Base-by-base conservation (phyloP, 1,284 basidiomycete genomes). In the Phellopilus nigrolimitatus region DNA sequence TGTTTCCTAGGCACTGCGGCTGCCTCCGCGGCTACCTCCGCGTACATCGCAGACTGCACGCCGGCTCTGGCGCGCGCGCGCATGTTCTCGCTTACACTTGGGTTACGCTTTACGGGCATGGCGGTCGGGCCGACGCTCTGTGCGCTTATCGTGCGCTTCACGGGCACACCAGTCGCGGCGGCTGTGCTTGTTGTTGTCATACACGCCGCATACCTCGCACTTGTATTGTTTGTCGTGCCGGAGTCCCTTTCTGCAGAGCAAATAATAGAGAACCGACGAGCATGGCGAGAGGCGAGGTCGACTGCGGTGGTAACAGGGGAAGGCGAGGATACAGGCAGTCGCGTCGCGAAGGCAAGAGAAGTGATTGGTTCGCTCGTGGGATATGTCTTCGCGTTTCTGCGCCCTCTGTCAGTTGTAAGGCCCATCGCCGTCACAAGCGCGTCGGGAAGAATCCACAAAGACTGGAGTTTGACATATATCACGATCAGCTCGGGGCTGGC, bases 111-210 rank as follows among this genome's bases (percentile, higher is more conserved):
- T 59, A 62, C 70, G 13, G 88, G 90, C 8, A 74, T 88, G 60
- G 83, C 83, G 0, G 25, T 85, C 6, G 91, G 91, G 0, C 91
- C 91, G 0, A 74, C 80, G 3, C 55, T 92, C 0, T 88, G 89
- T 13, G 75, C 79, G 36, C 57, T 86, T 21, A 62, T 91, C 27
- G 80, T 91, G 60, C 74, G 68, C 34, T 62, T 68, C 24, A 86
- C 83, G 0, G 76, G 75, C 9, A 64, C 73, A 38, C 67, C 82
- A 10, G 68, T 92, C 49, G 77, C 79, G 0, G 80, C 88, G 15
- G 91, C 92, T 71, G 92, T 88, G 63, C 59, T 83, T 51, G 75
- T 83, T 9, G 60, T 71, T 2, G 53, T 59, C 17, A 54, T 75
- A 1, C 80, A 86, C 53, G 21, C 71, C 15, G 5, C 79, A 28